phyloP scores from a whole-genome alignment of 2,329 filamentous ascomycete species.

The Fusarium sp. region DNA sequence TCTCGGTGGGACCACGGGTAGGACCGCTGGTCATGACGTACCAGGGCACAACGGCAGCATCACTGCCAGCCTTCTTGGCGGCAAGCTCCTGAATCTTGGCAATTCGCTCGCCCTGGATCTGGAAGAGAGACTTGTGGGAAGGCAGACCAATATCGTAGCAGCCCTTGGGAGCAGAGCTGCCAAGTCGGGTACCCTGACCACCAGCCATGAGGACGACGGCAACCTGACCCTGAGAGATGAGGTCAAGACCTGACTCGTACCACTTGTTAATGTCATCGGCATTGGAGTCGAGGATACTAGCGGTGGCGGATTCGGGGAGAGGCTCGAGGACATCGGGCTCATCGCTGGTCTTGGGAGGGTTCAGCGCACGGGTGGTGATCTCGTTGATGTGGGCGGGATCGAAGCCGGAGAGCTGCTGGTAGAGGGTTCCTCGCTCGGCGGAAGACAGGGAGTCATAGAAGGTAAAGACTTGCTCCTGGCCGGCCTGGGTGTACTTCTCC shows the following conservation, averaged over 20 bases:
- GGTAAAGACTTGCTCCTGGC: conserved; percentile 82
- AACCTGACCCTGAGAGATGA: conserved; percentile 81
- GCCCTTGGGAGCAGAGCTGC: conserved; percentile 95
- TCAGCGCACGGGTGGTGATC: conserved; percentile 84
- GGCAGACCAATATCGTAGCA: conserved; percentile 97
- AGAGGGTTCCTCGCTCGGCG: conserved; percentile 81
- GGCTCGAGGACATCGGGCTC: conserved; percentile 77
- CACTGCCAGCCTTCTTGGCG: conserved; percentile 70
- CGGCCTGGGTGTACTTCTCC: conserved; percentile 78
- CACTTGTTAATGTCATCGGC: conserved; percentile 82
- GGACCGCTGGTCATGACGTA: conserved; percentile 99
- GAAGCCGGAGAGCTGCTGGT: conserved; percentile 83
- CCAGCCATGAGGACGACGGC: conserved; percentile 96
- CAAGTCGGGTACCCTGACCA: conserved; percentile 93
- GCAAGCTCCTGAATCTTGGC: conserved; percentile 86
- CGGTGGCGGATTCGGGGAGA: conserved; percentile 85
- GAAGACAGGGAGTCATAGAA: conserved; percentile 84
- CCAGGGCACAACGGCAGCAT: conserved; percentile 83
- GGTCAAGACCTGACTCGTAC: conserved; percentile 86
- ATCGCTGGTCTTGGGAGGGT: conserved; percentile 76
- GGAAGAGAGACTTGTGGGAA: conserved; percentile 94
- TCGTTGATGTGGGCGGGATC: conserved; percentile 89
- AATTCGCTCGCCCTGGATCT: conserved; percentile 97
- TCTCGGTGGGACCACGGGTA: conserved; percentile 90
- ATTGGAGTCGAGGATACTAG: conserved; percentile 91